Evolutionary conservation across 768 basidiomycete species (phyloP).

Genomic region (Boletus eberwhitei): DNA sequence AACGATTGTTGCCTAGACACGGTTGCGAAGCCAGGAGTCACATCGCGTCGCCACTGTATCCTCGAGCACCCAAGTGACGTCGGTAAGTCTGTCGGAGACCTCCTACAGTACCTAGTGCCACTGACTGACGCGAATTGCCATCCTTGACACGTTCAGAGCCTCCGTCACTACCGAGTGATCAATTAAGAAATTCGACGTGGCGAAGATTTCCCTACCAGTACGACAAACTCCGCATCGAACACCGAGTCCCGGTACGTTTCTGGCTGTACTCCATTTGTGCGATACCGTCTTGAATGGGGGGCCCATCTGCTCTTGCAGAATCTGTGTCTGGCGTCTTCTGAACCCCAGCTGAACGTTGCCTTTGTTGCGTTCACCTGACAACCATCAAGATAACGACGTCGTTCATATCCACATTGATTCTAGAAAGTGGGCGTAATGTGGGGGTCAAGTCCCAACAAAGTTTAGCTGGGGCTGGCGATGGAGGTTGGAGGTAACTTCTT

Average conservation of each 20-base stretch:
- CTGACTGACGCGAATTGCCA: not conserved
- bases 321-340: constrained; percentile 4
- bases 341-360: not conserved
- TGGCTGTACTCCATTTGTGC: not conserved
- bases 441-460: not conserved
- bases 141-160: not conserved
- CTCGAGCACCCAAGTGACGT: not conserved
- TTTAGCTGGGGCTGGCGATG: not conserved
- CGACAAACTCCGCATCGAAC: not conserved
- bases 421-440: constrained; percentile 1
- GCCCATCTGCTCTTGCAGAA: not conserved
- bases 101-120: not conserved
- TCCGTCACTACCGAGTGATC: not conserved
- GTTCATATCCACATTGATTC: constrained; percentile 2
- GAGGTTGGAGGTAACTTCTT: not conserved
- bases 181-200: not conserved
- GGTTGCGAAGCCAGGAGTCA: not conserved
- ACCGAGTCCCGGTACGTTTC: not conserved
- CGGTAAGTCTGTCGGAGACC: not conserved
- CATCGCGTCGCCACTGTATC: not conserved
- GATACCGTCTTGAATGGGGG: not conserved
- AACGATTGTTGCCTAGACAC: not conserved
- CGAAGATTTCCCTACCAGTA: not conserved
- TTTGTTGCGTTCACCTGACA: constrained; percentile 16
- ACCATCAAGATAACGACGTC: constrained; percentile 16